Conservation (phyloP, 306 rosid species). For the Leucaena leucocephala region DNA sequence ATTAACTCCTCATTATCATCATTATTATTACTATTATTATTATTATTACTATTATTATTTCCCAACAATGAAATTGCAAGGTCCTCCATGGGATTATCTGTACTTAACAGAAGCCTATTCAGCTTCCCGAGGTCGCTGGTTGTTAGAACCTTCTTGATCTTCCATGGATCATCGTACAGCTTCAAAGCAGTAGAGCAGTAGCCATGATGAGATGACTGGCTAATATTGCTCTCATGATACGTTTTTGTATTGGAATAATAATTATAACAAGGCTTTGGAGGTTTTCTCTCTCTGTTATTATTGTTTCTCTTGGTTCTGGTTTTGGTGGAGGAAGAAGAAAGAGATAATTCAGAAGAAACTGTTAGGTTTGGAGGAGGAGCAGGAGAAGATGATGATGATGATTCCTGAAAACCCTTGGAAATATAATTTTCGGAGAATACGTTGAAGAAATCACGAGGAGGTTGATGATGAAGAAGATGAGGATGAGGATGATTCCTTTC, state of each 20-base stretch:
- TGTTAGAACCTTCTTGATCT: conserved; percentile 32
- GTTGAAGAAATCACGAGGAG: background rate
- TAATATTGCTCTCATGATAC: background rate
- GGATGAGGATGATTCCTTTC: background rate
- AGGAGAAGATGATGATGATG: background rate
- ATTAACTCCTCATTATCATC: background rate
- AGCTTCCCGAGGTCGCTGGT: conserved; percentile 33
- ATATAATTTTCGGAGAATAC: background rate
- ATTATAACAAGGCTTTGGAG: background rate
- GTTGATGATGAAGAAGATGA: background rate
- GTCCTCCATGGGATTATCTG: background rate
- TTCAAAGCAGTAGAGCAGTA: conserved; percentile 3
- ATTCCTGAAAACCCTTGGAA: background rate
- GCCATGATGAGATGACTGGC: background rate
- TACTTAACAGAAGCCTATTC: conserved; percentile 14
- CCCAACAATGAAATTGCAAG: background rate
- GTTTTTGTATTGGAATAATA: background rate
- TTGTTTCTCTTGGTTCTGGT: background rate
- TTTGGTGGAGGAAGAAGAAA: background rate
- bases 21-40: background rate
- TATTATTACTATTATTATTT: background rate
- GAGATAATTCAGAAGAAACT: background rate
- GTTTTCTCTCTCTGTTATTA: background rate
- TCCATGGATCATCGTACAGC: conserved; percentile 35
- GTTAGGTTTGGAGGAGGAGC: background rate